These are phyloP conservation scores for Chernovozyma sophiae-reginae DNA, from an alignment of 1,139 yeast species.

Conservation along the genomic window DNA sequence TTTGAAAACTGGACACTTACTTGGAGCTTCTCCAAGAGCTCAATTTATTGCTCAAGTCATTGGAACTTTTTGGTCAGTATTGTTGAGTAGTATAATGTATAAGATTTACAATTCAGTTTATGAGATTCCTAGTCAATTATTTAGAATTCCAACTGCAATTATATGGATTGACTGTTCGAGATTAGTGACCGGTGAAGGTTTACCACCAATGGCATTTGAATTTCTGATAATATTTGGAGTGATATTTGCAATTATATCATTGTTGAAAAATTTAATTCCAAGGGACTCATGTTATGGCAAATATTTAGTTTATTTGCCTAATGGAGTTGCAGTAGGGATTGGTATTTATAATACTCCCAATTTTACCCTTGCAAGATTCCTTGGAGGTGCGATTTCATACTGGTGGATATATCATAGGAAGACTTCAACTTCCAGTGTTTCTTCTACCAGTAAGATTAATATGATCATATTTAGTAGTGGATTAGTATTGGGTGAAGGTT, in stretches of 20 bases:
- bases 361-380: constrained; percentile 85
- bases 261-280: constrained; percentile 54
- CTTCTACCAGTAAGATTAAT: constrained; percentile 42
- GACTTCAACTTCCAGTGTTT: background rate
- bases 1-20: constrained; percentile 84
- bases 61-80: constrained; percentile 80
- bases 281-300: constrained; percentile 32
- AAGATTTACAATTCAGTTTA: constrained; percentile 76
- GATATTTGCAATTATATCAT: constrained; percentile 66
- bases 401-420: constrained; percentile 46
- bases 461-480: constrained; percentile 91
- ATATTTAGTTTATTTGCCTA: constrained; percentile 63
- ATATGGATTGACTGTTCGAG: constrained; percentile 97
- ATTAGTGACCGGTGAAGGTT: constrained; percentile 83
- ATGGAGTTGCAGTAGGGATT: constrained; percentile 95
- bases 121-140: constrained; percentile 74
- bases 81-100: constrained; percentile 79
- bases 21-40: constrained; percentile 90
- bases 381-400: constrained; percentile 79
- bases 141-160: constrained; percentile 89
- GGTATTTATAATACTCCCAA: constrained; percentile 94
- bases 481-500: constrained; percentile 88
- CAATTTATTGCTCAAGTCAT: constrained; percentile 87
- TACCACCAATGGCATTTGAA: constrained; percentile 72
- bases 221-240: constrained; percentile 65